Evolutionary conservation across 257 asterid species (phyloP).

Genomic region (Primulina huaijiensis): DNA sequence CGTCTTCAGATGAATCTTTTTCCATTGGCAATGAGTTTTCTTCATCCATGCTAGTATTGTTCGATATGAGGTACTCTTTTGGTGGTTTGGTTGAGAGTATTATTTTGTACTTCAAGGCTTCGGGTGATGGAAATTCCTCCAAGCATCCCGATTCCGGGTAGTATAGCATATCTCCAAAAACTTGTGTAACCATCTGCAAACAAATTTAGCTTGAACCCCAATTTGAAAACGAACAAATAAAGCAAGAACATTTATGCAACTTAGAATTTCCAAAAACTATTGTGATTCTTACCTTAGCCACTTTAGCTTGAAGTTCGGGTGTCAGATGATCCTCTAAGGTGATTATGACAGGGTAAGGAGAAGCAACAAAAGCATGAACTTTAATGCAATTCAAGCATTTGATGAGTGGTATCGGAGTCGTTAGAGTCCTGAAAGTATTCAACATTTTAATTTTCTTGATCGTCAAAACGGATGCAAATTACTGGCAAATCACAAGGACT

Average conservation of each 20-base stretch:
- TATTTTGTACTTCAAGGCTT: slow-evolving; percentile 59
- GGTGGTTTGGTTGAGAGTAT: slow-evolving; percentile 95
- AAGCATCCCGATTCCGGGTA: slow-evolving; percentile 52
- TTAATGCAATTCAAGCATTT: slow-evolving; percentile 75
- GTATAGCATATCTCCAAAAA: slow-evolving; percentile 88
- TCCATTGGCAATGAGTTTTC: slow-evolving; percentile 42
- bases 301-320: slow-evolving; percentile 86
- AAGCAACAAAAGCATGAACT: slow-evolving; percentile 71
- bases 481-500: no score
- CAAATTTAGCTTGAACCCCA: slow-evolving; percentile 10
- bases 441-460: background rate
- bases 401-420: slow-evolving; percentile 70
- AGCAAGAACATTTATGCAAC: background rate
- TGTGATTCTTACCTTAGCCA: slow-evolving; percentile 59
- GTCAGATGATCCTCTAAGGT: slow-evolving; percentile 94
- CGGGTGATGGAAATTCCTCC: slow-evolving; percentile 86
- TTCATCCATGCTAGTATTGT: slow-evolving; percentile 33
- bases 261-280: background rate
- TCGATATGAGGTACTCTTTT: slow-evolving; percentile 68
- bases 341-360: slow-evolving; percentile 83
- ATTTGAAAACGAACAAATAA: slow-evolving; percentile 5
- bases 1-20: slow-evolving; percentile 56
- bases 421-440: slow-evolving; percentile 66
- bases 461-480: background rate
- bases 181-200: slow-evolving; percentile 61